phyloP scores from a whole-genome alignment of 1,284 basidiomycete species.

The Leccinum pachyderme region DNA sequence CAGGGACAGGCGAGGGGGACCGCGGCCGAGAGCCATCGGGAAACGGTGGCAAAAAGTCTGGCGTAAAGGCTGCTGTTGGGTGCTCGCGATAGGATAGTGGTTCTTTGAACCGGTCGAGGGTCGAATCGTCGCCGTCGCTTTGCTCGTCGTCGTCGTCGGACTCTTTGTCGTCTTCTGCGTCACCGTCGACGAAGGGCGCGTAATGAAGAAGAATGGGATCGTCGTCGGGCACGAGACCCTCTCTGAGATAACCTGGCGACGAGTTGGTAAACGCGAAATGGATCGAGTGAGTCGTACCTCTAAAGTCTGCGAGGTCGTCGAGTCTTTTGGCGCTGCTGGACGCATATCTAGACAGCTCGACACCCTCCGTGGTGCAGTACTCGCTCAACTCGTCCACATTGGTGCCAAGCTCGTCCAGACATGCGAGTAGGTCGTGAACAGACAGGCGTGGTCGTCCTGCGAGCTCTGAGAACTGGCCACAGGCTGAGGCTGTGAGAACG shows the following conservation, averaged over 20 bases:
- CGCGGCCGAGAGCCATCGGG: slow-evolving; percentile 44
- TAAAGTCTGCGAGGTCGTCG: slow-evolving; percentile 70
- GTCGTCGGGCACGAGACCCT: slow-evolving; percentile 55
- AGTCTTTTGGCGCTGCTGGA: slow-evolving; percentile 56
- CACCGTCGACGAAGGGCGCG: slow-evolving; percentile 38
- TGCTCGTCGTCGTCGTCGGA: slow-evolving; percentile 34
- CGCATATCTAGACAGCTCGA: slow-evolving; percentile 64
- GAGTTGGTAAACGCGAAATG: slow-evolving; percentile 7
- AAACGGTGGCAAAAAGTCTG: slow-evolving; percentile 39
- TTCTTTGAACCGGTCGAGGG: slow-evolving; percentile 13
- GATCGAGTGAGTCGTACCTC: slow-evolving; percentile 43
- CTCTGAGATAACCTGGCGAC: slow-evolving; percentile 53
- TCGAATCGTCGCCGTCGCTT: slow-evolving; percentile 23
- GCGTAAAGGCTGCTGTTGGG: slow-evolving; percentile 20
- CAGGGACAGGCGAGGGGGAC: slow-evolving; percentile 35
- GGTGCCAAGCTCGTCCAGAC: slow-evolving; percentile 70
- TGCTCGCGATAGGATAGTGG: slow-evolving; percentile 29
- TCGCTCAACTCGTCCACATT: slow-evolving; percentile 65
- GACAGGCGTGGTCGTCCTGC: slow-evolving; percentile 59
- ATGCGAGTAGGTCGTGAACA: slow-evolving; percentile 57
- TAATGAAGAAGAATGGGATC: slow-evolving; percentile 58
- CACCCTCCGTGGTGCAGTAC: slow-evolving; percentile 59
- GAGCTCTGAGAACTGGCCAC: slow-evolving; percentile 69
- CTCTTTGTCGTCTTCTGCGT: slow-evolving; percentile 39
- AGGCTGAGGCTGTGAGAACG: slow-evolving; percentile 57